Base-by-base conservation (phyloP, 2,329 filamentous ascomycete species). In the Xylariomycetidae sp. region DNA sequence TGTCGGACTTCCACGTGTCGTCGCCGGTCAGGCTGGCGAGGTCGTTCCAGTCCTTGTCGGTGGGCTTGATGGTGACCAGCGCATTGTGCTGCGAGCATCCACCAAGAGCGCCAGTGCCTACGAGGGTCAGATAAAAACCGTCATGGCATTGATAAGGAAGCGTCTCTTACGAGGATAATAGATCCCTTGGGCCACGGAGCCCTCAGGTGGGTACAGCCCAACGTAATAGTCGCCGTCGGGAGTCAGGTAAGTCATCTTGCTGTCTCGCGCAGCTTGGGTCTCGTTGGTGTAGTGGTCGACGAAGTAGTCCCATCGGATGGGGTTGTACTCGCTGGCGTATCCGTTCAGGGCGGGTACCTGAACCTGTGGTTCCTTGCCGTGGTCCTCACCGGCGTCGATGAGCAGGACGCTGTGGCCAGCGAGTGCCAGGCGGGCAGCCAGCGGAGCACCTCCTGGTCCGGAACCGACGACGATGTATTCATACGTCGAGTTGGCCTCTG, bases 391-490 rank as follows among this genome's bases (percentile, higher is more conserved):
- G 14, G 74, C 74, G 40, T 80, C 74, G 25, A 79, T 65, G 3
- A 81, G 64, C 12, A 81, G 65, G 1, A 72, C 44, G 36, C 44
- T 74, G 59, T 74, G 67, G 28, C 77, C 76, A 16, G 72, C 72
- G 20, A 72, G 57, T 14, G 77, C 76, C 16, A 81, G 66, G 22
- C 74, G 66, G 16, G 72, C 69, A n/a, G 76, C 74, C 14, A 80
- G 52, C 8, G 75, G 74, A 17, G 68, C 72, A 27, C 76, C 76
- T 13, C 75, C 75, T 10, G 74, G 63, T 6, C 76, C 76, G 10
- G 72, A 76, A 10, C 77, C 77, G 23, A 81, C 72, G 7, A 81
- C 64, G 22, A 80, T 63, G 56, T 78, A 81, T 39, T 81, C 77
- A 49, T 81, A 81, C n/a, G 19, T 30, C 7, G 27, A 26, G 20